Base-by-base conservation (phyloP, 176 grass and related monocot species). In the Coix lacrymajobi region DNA sequence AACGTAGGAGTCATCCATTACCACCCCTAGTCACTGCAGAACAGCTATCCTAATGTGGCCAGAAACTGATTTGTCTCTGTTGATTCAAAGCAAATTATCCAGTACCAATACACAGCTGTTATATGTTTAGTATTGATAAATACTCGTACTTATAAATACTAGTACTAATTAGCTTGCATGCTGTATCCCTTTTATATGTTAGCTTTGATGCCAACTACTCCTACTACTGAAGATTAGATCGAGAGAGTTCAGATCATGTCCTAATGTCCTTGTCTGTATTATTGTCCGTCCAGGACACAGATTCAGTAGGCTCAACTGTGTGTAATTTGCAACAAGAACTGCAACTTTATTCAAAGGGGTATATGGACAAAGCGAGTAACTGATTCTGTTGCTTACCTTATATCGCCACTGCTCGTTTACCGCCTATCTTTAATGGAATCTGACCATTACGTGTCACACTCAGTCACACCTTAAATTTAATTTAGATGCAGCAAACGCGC, bases 121-220 rank as follows among this genome's bases (percentile, higher is more conserved):
- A 39, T 63, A 62, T 32, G 45, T 57, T 26, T 41, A 28, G 22
- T 24, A 28, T 28, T 43, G 9, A 56, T 58, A 57, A 11, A 62
- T 7, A 20, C 6, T 13, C 13, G 25, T 60, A 37, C 37, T 20
- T n/a, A 56, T 58, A 57, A 11, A 62, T 7, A 20, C 6, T 13
- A 29, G 25, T 60, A 37, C 37, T 20, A 24, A 41, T 31, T 37
- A 63, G 57, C 7, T 37, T 62, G 62, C 74, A 39, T 84, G 25
- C 0, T 5, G 19, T 8, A 13, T 31, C 10, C n/a, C 17, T 31
- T 69, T 71, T 79, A 70, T 33, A 75, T 38, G 48, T 37, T 76
- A 57, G 5, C 38, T 87, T 76, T 81, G 70, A 69, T 76, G 85
- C 85, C 62, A 77, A 81, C 71, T 39, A 70, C 62, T 48, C 75